phyloP scores from a whole-genome alignment of 257 asterid genomes.

The Cynanchum wilfordii region DNA sequence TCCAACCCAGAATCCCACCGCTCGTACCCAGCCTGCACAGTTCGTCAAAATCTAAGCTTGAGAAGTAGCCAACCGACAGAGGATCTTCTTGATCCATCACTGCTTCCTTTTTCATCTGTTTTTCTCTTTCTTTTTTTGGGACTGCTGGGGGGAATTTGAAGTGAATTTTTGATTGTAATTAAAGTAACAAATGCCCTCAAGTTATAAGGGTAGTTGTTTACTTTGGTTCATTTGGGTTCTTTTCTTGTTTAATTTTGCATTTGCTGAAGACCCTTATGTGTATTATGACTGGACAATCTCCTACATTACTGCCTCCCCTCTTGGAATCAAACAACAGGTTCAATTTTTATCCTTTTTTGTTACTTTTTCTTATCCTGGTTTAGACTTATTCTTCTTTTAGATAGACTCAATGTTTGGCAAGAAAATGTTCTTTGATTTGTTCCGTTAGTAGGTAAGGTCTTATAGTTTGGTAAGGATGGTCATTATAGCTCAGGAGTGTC shows the following conservation, averaged over 20 bases:
- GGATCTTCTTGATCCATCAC: background rate
- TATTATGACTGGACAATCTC: conserved; percentile 82
- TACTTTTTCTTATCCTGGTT: background rate
- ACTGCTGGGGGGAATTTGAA: background rate
- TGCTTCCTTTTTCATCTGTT: background rate
- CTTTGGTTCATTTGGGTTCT: conserved; percentile 35
- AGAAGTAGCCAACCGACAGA: background rate
- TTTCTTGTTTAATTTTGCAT: conserved; percentile 30
- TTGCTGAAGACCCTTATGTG: conserved; percentile 67
- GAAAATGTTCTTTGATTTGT: background rate
- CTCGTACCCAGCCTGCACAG: background rate
- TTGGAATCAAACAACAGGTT: conserved; percentile 81
- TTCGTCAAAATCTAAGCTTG: background rate
- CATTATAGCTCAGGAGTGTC: background rate
- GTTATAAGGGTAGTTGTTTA: conserved; percentile 24
- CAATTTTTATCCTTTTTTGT: background rate
- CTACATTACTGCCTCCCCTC: conserved; percentile 77
- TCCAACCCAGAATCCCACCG: conserved; percentile 16
- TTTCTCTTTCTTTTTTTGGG: background rate
- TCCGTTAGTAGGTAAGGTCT: background rate
- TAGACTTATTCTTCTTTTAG: background rate
- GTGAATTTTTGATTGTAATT: background rate
- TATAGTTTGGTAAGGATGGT: background rate
- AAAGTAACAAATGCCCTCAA: conserved; percentile 42
- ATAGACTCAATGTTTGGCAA: background rate